phyloP scores from a whole-genome alignment of 2,329 filamentous ascomycete species.

The Leptographium radiaticola region DNA sequence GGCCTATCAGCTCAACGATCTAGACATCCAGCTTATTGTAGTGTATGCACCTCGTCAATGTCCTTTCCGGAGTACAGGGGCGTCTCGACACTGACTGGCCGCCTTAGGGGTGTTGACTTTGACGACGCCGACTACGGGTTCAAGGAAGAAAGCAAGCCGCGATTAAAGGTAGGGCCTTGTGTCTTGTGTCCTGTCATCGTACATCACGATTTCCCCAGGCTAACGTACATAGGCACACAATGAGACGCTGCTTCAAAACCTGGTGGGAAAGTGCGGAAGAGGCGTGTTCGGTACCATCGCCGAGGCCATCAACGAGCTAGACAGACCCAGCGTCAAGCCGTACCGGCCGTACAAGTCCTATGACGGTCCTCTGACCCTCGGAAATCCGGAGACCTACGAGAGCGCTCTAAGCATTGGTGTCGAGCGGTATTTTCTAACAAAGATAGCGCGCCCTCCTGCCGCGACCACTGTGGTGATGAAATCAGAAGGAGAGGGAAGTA shows the following conservation, averaged over 20 bases:
- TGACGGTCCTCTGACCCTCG: conserved; percentile 67
- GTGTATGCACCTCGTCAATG: conserved; percentile 54
- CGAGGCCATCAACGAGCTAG: conserved; percentile 70
- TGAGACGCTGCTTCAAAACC: conserved; percentile 50
- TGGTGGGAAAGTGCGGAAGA: conserved; percentile 53
- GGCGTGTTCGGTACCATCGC: conserved; percentile 73
- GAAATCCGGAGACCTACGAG: conserved; percentile 59
- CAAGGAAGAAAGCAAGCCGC: conserved; percentile 78
- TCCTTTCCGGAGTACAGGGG: too few relatives aligned
- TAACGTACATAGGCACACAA: conserved; percentile 43
- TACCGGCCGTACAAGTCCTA: conserved; percentile 67
- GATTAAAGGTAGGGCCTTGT: conserved; percentile 42
- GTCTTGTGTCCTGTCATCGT: not conserved
- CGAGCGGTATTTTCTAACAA: conserved; percentile 81
- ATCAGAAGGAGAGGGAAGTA: conserved; percentile 27
- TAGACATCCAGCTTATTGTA: conserved; percentile 64
- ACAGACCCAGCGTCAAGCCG: conserved; percentile 62
- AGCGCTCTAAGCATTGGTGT: conserved; percentile 72
- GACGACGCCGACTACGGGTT: conserved; percentile 81
- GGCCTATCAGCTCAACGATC: conserved; percentile 57
- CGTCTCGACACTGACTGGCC: not conserved
- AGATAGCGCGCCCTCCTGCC: conserved; percentile 58
- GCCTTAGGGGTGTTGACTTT: conserved; percentile 73
- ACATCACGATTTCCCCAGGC: not conserved
- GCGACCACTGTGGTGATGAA: conserved; percentile 64